These are phyloP conservation scores for Solanum lignicaule DNA, from an alignment of 257 asterid species.

Conservation along the genomic window DNA sequence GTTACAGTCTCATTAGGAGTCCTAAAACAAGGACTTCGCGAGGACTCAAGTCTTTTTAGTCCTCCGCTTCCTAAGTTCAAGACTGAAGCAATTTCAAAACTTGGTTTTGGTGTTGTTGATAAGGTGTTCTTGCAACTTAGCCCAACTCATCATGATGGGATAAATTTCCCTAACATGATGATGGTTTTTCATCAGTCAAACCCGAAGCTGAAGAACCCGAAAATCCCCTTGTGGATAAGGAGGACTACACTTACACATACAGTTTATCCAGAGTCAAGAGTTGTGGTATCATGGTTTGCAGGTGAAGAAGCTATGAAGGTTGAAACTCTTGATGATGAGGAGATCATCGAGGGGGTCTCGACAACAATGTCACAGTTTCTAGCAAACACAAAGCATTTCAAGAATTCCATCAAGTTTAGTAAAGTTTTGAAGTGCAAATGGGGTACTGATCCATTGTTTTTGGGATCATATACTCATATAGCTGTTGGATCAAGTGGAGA, in stretches of 20 bases:
- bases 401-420: slow-evolving; percentile 17
- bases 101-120: slow-evolving; percentile 79
- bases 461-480: slow-evolving; percentile 75
- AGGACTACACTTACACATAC: slow-evolving; percentile 50
- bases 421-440: slow-evolving; percentile 59
- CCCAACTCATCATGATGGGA: background rate
- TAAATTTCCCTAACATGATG: slow-evolving; percentile 32
- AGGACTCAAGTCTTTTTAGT: slow-evolving; percentile 32
- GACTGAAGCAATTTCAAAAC: slow-evolving; percentile 47
- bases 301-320: slow-evolving; percentile 73
- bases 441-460: slow-evolving; percentile 82
- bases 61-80: slow-evolving; percentile 63
- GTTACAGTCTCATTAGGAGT: slow-evolving; percentile 81
- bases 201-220: slow-evolving; percentile 17
- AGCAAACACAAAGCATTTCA: slow-evolving; percentile 5
- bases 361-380: slow-evolving; percentile 39
- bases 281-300: slow-evolving; percentile 62
- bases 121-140: slow-evolving; percentile 53
- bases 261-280: slow-evolving; percentile 42
- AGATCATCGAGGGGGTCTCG: slow-evolving; percentile 50
- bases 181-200: slow-evolving; percentile 52
- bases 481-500: slow-evolving; percentile 78
- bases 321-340: slow-evolving; percentile 41
- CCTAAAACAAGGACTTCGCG: slow-evolving; percentile 41
- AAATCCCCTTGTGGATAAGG: slow-evolving; percentile 70